Conservation (phyloP, 1,139 yeast genomes). For the Taphrina confusa region DNA sequence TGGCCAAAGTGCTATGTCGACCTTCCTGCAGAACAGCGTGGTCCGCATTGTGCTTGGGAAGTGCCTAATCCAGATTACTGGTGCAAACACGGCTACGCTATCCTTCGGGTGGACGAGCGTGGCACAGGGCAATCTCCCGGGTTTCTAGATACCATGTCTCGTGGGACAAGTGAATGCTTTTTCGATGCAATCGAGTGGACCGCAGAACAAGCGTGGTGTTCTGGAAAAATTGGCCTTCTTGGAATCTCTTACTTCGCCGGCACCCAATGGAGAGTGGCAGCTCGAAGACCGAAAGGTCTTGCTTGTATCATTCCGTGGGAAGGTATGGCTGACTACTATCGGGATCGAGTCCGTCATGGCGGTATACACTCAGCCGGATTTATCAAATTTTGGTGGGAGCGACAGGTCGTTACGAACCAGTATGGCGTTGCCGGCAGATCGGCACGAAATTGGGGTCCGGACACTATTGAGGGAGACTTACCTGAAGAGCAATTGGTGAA, state of each 20-base stretch:
- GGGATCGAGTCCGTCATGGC: conserved; percentile 6
- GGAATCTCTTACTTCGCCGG: conserved; percentile 14
- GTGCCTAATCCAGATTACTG: conserved; percentile 9
- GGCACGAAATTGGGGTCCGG: conserved; percentile 7
- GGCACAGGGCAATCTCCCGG: background rate
- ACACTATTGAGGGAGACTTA: background rate
- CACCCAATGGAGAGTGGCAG: conserved; percentile 7
- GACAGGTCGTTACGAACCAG: conserved; percentile 4
- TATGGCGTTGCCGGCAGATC: background rate
- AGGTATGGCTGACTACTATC: conserved; percentile 9
- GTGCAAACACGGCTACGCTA: background rate
- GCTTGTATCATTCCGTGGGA: conserved; percentile 11
- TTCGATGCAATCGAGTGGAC: conserved; percentile 1
- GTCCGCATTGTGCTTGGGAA: conserved; percentile 14
- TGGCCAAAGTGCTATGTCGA: conserved; percentile 2
- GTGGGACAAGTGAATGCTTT: background rate
- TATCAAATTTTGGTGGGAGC: conserved; percentile 13
- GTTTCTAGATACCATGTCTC: background rate
- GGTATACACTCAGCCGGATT: background rate
- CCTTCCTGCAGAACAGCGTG: background rate
- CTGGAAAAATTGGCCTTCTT: background rate
- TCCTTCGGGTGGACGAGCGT: background rate
- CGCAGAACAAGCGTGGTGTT: background rate
- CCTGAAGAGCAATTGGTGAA: background rate
- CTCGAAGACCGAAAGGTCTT: conserved; percentile 4